Conservation (phyloP, 2,329 filamentous ascomycete genomes). For the Dothideomycetes sp. region DNA sequence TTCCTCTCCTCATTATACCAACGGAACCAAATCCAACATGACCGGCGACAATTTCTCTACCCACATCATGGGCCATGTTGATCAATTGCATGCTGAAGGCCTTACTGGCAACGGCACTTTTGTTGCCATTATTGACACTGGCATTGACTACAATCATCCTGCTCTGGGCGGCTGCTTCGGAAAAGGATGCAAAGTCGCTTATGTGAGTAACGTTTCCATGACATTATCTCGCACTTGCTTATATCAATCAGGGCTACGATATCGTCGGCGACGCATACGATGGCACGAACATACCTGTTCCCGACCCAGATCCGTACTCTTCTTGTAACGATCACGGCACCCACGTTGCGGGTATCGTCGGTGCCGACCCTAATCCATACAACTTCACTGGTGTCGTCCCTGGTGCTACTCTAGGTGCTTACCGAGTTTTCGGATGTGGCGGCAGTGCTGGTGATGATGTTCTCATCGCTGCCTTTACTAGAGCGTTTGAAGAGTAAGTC, state of each 20-base stretch:
- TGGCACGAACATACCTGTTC: constrained; percentile 30
- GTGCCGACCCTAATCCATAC: constrained; percentile 45
- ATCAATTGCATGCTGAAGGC: constrained; percentile 34
- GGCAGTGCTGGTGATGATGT: constrained; percentile 47
- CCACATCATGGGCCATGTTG: constrained; percentile 28
- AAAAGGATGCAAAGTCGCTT: constrained; percentile 47
- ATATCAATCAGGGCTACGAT: constrained; percentile 38
- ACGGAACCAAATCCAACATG: constrained; percentile 15
- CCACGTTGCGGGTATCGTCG: constrained; percentile 54
- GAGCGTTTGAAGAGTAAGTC: constrained; percentile 53
- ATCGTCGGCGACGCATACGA: constrained; percentile 45
- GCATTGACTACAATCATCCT: constrained; percentile 53
- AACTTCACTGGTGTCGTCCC: constrained; percentile 51
- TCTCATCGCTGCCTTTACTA: constrained; percentile 50
- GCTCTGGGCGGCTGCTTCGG: constrained; percentile 58
- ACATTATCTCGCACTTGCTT: background rate
- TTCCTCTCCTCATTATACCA: constrained; percentile 14
- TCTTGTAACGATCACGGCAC: constrained; percentile 52
- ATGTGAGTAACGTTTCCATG: constrained; percentile 17
- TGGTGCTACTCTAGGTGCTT: constrained; percentile 47
- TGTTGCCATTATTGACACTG: constrained; percentile 36
- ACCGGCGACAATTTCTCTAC: constrained; percentile 21
- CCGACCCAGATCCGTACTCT: constrained; percentile 46
- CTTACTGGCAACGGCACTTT: constrained; percentile 39
- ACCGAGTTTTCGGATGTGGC: constrained; percentile 49